phyloP scores from a whole-genome alignment of 352 stramenopile species.

The Pythium rishiriense region DNA sequence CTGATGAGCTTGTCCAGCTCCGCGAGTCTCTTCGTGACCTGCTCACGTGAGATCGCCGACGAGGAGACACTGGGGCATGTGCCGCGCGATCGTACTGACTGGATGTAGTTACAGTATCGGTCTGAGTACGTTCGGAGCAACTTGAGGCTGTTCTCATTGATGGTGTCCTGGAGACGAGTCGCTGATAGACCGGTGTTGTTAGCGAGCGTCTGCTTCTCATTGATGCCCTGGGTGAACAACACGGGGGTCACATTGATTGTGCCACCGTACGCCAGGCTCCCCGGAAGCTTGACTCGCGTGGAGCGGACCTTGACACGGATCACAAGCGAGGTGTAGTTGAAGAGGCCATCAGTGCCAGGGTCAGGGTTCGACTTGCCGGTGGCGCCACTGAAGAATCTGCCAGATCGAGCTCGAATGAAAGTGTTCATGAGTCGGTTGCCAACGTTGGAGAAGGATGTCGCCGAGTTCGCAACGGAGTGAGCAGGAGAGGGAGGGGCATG shows the following conservation, averaged over 20 bases:
- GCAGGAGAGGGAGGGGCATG: constrained; percentile 26
- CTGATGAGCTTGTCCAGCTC: constrained; percentile 77
- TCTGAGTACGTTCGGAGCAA: constrained; percentile 70
- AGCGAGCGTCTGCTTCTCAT: constrained; percentile 91
- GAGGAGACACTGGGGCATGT: constrained; percentile 18
- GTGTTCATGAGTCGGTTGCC: constrained; percentile 68
- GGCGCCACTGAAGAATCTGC: constrained; percentile 51
- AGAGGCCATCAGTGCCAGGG: constrained; percentile 48
- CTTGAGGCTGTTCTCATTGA: constrained; percentile 79
- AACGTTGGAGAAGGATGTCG: constrained; percentile 63
- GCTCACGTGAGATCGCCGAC: constrained; percentile 41
- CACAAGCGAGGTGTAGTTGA: constrained; percentile 70
- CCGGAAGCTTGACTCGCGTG: constrained; percentile 69
- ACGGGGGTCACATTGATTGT: constrained; percentile 70
- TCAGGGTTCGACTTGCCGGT: constrained; percentile 21
- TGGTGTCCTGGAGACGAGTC: constrained; percentile 78
- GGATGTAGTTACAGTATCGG: constrained; percentile 73
- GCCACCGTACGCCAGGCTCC: constrained; percentile 52
- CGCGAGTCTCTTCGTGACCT: constrained; percentile 52
- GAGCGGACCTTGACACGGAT: constrained; percentile 82
- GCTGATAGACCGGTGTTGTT: constrained; percentile 86
- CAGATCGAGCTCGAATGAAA: constrained; percentile 66
- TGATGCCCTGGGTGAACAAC: constrained; percentile 90
- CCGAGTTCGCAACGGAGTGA: constrained; percentile 34
- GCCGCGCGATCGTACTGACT: constrained; percentile 40